Evolutionary conservation across 1,284 basidiomycete species (phyloP), one percentile per base, ranked within the genome.

Genomic region (Ustilago sp.): DNA sequence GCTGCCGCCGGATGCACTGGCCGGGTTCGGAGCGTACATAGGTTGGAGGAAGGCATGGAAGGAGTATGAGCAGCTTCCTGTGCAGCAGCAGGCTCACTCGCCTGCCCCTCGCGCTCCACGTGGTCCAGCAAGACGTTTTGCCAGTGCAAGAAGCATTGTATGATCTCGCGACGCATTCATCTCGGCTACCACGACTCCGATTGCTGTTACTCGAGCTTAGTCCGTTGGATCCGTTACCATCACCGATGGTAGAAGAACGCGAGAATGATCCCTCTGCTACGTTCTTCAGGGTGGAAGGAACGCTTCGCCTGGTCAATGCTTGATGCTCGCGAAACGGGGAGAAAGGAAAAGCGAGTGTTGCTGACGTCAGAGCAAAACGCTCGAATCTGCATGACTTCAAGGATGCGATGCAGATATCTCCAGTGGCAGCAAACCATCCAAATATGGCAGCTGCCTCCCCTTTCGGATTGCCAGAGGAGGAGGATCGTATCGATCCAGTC

Each of bases 61-160:
- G 57, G 56, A 55, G 47, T 70, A 66, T 41, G 72, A 74, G 57
- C 47, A 60, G 45, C 51, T 74, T 19, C 28, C 67, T 7, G 23
- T 66, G 4, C 71, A 64, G 45, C 55, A 60, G 9, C 65, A 74
- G 23, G 67, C 60, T 9, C 67, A 58, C 3, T 53, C 61, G 28
- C 61, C 60, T 7, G 64, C 73, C 13, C 73, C 73, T 8, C 56
- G 73, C 0, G 67, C 73, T n/a, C 73, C 73, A 19, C 68, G 54
- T 8, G 67, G 63, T 0, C 73, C 73, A 32, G 67, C 68, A 31
- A 63, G 73, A 50, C 38, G 73, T 9, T 75, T 75, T 13, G 73
- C 73, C n/a, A 0, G 73, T 69, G 2, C 73, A 75, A 31, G 73
- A 75, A 50, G 73, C 73, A 13, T 51, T 75, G 12, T 71, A 75